Evolutionary conservation across 2,329 filamentous ascomycete genomes (phyloP), one percentile per base, ranked within the genome.

Genomic region (Aureobasidium mangrovei): DNA sequence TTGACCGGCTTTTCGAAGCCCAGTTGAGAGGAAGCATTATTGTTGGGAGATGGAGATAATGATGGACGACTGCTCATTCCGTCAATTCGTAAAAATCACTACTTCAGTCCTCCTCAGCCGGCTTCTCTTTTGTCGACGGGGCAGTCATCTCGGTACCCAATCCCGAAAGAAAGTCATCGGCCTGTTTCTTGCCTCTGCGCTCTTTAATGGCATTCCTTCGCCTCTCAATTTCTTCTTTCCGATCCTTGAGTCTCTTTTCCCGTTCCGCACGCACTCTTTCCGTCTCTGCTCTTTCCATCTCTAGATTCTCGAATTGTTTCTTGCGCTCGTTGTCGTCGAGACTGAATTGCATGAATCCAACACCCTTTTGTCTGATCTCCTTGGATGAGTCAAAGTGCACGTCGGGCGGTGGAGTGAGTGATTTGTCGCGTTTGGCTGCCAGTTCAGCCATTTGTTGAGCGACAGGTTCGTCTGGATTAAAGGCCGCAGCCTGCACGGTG

Each of bases 261-360:
- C 76, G 73, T 60, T 76, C 76, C 57, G 70, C 70, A 56, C 86
- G 74, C 61, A 79, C 78, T 53, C 75, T 72, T 69, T 90, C 85
- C 49, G 88, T 93, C 64, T 82, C 79, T 58, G 74, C 70, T 56
- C 87, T 76, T 67, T 89, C 83, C 61, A 77, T 74, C 59, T 82
- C 78, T 54, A 96, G 72, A 42, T 77, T 78, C 60, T 80, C 77
- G 88, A 97, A 95, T 76, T 97, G 88, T 63, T 71, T 70, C 65
- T 84, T 75, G 45, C 80, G 70, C 59, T 76, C 74, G 60, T 79
- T 82, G 64, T 85, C 83, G 68, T 95, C 86, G 60, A 79, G 80
- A 56, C 85, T 88, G 67, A 98, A 97, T 55, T 86, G 83, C 73
- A 90, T 96, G 71, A 97, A 98, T 0, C 88, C 93, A 0, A 87